Base-by-base conservation (phyloP, 1,139 yeast species). In the Pichia sp. region DNA sequence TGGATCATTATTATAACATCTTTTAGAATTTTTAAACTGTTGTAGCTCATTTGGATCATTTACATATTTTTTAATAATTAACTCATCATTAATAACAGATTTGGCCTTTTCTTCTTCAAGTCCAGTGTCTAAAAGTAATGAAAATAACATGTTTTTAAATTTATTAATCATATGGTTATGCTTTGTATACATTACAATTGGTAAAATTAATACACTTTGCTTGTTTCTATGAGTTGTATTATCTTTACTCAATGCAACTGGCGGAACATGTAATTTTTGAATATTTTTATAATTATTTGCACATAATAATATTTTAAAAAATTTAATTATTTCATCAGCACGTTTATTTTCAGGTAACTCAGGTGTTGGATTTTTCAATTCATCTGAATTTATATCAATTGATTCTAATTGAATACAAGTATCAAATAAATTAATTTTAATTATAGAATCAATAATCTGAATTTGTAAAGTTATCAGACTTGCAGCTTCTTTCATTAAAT, bases 401-500 rank as follows among this genome's bases (percentile, higher is more conserved):
- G 44, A 36, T 38, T 51, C 94, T 46, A 89, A 75, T 61, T 87
- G 95, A 40, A 88, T 71, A 25, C 59, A 42, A 55, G 83, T 85
- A 53, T 85, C 80, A 42, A 79, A 76, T 27, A 84, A 67, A 52
- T 84, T 89, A 39, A 87, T 73, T 0, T 73, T 67, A 10, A 86
- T 73, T 55, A 81, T 82, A 48, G 83, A 77, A 48, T 81, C 78
- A 39, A 79, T 80, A 7, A 87, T 77, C 29, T 76, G 73, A 3
- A 87, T 94, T 50, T 85, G 83, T 58, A 83, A 81, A 37, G 89
- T 79, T n/a, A 85, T 74, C 53, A 90, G 69, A 7, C 75, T 64
- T 43, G 83, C 75, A 0, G 96, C 89, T 65, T 90, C 97, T 53
- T 83, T 76, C 34, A 83, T 75, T 52, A 90, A 67, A 57, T 83